Evolutionary conservation across 2,329 filamentous ascomycete species (phyloP).

Genomic region (Fusarium foetens): DNA sequence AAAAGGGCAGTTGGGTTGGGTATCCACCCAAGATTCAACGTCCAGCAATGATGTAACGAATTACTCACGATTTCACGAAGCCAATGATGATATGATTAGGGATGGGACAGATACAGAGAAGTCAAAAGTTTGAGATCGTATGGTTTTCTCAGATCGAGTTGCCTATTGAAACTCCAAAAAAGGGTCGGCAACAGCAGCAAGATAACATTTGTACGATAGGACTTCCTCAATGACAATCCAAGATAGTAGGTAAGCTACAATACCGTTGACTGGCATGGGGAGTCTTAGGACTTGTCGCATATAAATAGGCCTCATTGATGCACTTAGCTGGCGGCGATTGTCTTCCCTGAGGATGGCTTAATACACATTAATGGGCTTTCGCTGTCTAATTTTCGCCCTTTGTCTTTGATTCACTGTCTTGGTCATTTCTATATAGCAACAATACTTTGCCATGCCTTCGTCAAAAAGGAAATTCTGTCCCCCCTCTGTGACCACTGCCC

Average conservation of each 20-base stretch:
- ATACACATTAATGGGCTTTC: not conserved
- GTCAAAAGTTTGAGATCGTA: slow-evolving; percentile 27
- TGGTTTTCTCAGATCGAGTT: slow-evolving; percentile 3
- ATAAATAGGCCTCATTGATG: not conserved
- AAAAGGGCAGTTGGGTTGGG: not conserved
- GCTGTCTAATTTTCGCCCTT: not conserved
- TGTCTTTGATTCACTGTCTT: not conserved
- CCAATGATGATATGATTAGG: slow-evolving; percentile 10
- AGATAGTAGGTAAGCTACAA: not conserved
- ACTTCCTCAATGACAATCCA: not conserved
- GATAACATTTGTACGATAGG: not conserved
- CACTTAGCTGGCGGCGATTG: not conserved
- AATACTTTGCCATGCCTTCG: slow-evolving; percentile 16
- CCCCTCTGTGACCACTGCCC: slow-evolving; percentile 2
- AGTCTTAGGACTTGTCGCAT: not conserved
- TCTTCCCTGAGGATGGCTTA: not conserved
- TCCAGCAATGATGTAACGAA: slow-evolving; percentile 36
- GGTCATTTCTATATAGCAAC: slow-evolving; percentile 18
- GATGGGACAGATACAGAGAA: slow-evolving; percentile 9
- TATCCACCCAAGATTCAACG: slow-evolving; percentile 18
- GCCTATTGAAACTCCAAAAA: slow-evolving; percentile 1
- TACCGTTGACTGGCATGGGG: not conserved
- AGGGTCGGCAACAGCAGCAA: not conserved
- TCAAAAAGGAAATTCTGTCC: not conserved
- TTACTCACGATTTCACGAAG: slow-evolving; percentile 39